Percentiles rank a stretch among this genome's conserved stretches.
phyloP scores from a whole-genome alignment of 2,329 filamentous ascomycete species.

The Calonectria leucothoes region DNA sequence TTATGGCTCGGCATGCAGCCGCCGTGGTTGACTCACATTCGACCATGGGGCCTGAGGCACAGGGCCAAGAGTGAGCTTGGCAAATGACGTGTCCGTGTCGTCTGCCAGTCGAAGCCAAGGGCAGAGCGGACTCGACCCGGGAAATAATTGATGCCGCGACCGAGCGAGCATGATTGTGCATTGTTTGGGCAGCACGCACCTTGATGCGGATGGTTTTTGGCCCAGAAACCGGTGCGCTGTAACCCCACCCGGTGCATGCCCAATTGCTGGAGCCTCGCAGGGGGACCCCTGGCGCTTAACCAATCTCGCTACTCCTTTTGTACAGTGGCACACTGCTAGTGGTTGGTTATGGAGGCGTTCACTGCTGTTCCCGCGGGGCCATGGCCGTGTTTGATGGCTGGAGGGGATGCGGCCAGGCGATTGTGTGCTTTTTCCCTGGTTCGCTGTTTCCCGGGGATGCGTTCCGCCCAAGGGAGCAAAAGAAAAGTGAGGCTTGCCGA shows the following conservation, averaged over 20 bases:
- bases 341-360: neutral
- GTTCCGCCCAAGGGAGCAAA: neutral
- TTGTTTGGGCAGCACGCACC: neutral
- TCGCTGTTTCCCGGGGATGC: neutral
- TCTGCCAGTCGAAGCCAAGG: neutral
- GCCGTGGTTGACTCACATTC: neutral
- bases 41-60: neutral
- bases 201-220: neutral
- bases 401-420: neutral
- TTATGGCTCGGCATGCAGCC: neutral
- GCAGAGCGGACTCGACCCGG: neutral
- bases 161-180: neutral
- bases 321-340: neutral
- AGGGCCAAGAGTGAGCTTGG: neutral
- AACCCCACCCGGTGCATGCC: neutral
- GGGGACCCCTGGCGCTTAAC: neutral
- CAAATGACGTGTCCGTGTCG: neutral
- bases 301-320: constrained; percentile 7
- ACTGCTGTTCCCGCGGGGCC: neutral
- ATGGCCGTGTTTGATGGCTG: neutral
- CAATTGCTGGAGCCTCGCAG: neutral
- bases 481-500: neutral
- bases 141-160: neutral
- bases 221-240: neutral
- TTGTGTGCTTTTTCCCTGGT: neutral